phyloP scores from a whole-genome alignment of 805 yeast genomes.

The Hemisphaericaspora nanyangensis region DNA sequence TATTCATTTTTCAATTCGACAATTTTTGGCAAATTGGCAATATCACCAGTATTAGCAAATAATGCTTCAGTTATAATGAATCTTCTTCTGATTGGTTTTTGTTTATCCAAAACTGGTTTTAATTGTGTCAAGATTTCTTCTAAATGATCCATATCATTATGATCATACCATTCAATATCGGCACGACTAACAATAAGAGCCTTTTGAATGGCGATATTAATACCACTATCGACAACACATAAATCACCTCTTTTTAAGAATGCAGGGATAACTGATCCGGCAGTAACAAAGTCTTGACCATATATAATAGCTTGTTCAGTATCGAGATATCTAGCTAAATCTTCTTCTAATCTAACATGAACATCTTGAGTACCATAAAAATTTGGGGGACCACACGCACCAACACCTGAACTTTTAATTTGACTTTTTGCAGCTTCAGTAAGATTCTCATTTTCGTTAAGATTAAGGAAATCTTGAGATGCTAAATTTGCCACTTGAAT shows the following conservation, averaged over 20 bases:
- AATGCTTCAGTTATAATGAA: constrained; percentile 90
- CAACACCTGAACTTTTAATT: constrained; percentile 79
- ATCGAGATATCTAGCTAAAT: constrained; percentile 69
- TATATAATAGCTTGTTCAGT: constrained; percentile 78
- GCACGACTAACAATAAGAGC: constrained; percentile 86
- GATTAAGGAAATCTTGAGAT: constrained; percentile 65
- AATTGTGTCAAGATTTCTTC: constrained; percentile 63
- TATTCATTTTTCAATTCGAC: constrained; percentile 73
- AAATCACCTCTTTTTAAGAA: constrained; percentile 94
- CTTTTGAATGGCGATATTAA: constrained; percentile 75
- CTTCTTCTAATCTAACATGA: constrained; percentile 75
- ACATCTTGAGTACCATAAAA: constrained; percentile 95
- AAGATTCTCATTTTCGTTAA: constrained; percentile 48
- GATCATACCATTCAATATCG: constrained; percentile 77
- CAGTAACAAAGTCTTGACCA: constrained; percentile 88
- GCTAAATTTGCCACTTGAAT: constrained; percentile 57
- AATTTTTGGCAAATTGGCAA: constrained; percentile 64
- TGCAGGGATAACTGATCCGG: constrained; percentile 86
- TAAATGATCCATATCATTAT: constrained; percentile 82
- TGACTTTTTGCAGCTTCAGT: constrained; percentile 51
- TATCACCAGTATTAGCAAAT: constrained; percentile 77
- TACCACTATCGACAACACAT: constrained; percentile 80
- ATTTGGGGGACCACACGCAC: constrained; percentile 98
- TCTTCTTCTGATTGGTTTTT: constrained; percentile 79
- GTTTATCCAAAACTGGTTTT: constrained; percentile 56